Conservation (phyloP, 495 filamentous ascomycete genomes). For the Daldinia bambusicola region DNA sequence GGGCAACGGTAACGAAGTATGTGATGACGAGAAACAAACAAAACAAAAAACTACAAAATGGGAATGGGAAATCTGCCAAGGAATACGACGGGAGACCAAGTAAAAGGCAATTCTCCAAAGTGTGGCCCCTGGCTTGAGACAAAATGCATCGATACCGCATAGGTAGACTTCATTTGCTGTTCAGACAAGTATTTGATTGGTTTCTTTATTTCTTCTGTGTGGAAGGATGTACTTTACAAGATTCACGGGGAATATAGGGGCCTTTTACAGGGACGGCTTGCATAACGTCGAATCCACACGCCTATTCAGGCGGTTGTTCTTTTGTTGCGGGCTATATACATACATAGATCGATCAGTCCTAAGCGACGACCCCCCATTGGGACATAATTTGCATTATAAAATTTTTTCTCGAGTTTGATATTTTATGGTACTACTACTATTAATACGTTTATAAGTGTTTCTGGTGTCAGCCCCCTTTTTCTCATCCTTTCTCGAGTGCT, state of each 20-base stretch:
- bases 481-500: background rate
- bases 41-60: conserved; percentile 7
- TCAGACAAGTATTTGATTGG: conserved; percentile 30
- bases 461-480: conserved; percentile 1
- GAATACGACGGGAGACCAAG: conserved; percentile 12
- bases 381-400: conserved; percentile 37
- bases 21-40: conserved; percentile 28
- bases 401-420: conserved; percentile 1
- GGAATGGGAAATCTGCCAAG: conserved; percentile 7
- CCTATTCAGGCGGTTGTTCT: conserved; percentile 31
- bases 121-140: conserved; percentile 8
- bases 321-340: conserved; percentile 44
- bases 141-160: conserved; percentile 24
- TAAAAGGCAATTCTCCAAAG: conserved; percentile 17
- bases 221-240: conserved; percentile 16
- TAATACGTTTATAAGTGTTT: background rate
- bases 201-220: conserved; percentile 33
- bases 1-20: conserved; percentile 21
- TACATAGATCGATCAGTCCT: conserved; percentile 37
- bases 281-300: conserved; percentile 29
- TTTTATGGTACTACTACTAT: background rate
- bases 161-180: conserved; percentile 33
- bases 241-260: conserved; percentile 26
- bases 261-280: conserved; percentile 36
- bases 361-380: conserved; percentile 20